A percentile compares a stretch with the other conserved stretches of the same genome.
phyloP scores from a whole-genome alignment of 2,329 filamentous ascomycete genomes.

The Blumeriella jaapii region DNA sequence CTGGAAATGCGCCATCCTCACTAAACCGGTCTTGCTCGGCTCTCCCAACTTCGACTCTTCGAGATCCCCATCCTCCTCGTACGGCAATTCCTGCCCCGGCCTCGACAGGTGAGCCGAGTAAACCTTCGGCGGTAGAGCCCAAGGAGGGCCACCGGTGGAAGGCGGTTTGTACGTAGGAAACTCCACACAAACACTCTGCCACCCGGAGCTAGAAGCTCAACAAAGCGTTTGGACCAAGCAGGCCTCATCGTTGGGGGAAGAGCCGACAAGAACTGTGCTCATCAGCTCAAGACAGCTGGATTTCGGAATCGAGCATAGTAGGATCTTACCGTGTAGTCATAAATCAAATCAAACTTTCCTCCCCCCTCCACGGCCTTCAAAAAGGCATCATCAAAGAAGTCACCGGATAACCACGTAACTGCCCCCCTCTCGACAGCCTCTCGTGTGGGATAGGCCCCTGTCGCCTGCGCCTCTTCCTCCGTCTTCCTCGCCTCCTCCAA shows the following conservation, averaged over 20 bases:
- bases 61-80: conserved; percentile 43
- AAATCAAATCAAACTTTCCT: conserved; percentile 51
- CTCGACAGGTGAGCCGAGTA: conserved; percentile 61
- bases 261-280: conserved; percentile 47
- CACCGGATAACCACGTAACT: conserved; percentile 45
- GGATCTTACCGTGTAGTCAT: conserved; percentile 47
- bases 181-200: conserved; percentile 57
- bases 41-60: conserved; percentile 35
- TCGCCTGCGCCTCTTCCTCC: conserved; percentile 23
- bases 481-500: conserved; percentile 10
- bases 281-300: conserved; percentile 10
- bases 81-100: conserved; percentile 56
- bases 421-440: conserved; percentile 36
- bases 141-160: conserved; percentile 58
- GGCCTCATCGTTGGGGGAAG: conserved; percentile 41
- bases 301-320: neutral
- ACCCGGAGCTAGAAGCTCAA: conserved; percentile 35
- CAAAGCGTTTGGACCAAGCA: conserved; percentile 42
- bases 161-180: conserved; percentile 65
- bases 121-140: conserved; percentile 53
- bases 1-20: conserved; percentile 38
- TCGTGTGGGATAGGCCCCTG: conserved; percentile 32
- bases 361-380: conserved; percentile 30
- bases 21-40: conserved; percentile 30
- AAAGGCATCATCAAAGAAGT: conserved; percentile 57